Evolutionary conservation across 108 stramenopile genomes (phyloP), one percentile per base, ranked within the genome.

Genomic region (Nitzschia palea): DNA sequence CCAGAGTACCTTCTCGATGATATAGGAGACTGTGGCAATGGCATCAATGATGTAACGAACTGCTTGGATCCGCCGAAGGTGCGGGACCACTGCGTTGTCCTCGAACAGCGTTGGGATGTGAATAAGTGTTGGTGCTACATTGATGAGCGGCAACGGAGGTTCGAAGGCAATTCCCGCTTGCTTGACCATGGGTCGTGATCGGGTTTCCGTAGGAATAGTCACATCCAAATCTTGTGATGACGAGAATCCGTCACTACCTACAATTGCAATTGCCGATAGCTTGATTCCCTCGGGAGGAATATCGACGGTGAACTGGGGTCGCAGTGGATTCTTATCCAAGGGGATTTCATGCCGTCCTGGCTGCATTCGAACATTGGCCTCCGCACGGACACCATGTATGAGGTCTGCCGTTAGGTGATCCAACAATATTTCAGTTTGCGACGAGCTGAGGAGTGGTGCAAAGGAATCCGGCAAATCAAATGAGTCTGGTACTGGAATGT

Each of bases 71-170:
- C 83, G 74, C 30, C 84, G 65, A 35, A 89, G 50, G 40, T 55
- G 67, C 17, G 57, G 58, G 10, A 84, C 80, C 1, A 92, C 55
- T 34, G 66, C 72, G 18, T 80, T 73, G 74, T 95, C 94, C 74
- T 88, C 80, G 66, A 92, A 95, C 8, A 95, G 71, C 20, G 81
- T 80, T 22, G 91, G 94, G 66, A 95, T 82, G 71, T 93, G 89
- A 53, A 95, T 80, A 36, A 95, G 72, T 6, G 94, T 95, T 2
- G 94, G 89, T 37, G 89, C 86, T 1, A 95, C 91, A 82, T 92
- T 93, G 8, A 73, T 62, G 54, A 95, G 56, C 14, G 81, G 67
- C 44, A 95, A 51, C 0, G 94, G 90, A n/a, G 90, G 91, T 64
- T 90, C 87, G 52, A 93, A 79, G 4, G 78, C 71, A 25, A 95